phyloP scores from a whole-genome alignment of 257 asterid species.

The Plantago ovata region DNA sequence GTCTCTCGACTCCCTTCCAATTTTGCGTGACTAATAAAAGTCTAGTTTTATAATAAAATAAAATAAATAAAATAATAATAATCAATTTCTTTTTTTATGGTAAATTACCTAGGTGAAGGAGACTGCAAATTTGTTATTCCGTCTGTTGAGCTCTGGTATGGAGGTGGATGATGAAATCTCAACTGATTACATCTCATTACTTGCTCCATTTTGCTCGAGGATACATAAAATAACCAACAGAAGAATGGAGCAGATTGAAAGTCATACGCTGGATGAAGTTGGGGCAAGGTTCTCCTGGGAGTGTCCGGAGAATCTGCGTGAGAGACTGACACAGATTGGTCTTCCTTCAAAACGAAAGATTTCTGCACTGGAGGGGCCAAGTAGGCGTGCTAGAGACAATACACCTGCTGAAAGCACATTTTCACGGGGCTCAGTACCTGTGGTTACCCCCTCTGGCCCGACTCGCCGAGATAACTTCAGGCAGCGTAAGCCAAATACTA shows the following conservation, averaged over 20 bases:
- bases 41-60: too few relatives aligned
- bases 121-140: slow-evolving; percentile 42
- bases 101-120: slow-evolving; percentile 54
- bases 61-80: too few relatives aligned
- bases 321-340: slow-evolving; percentile 63
- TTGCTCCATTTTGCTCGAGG: slow-evolving; percentile 45
- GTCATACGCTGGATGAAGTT: slow-evolving; percentile 43
- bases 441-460: slow-evolving; percentile 61
- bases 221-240: slow-evolving; percentile 43
- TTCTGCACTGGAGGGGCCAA: slow-evolving; percentile 65
- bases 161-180: slow-evolving; percentile 41
- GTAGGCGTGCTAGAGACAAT: slow-evolving; percentile 63
- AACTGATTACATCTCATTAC: slow-evolving; percentile 29
- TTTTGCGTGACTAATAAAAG: too few relatives aligned
- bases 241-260: slow-evolving; percentile 49
- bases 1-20: too few relatives aligned
- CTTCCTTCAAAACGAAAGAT: slow-evolving; percentile 60
- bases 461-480: slow-evolving; percentile 89
- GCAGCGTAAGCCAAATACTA: slow-evolving; percentile 96
- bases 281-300: slow-evolving; percentile 80
- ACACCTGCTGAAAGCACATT: slow-evolving; percentile 52
- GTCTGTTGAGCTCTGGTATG: slow-evolving; percentile 46
- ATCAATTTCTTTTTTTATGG: slow-evolving; percentile 15
- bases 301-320: slow-evolving; percentile 87
- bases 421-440: slow-evolving; percentile 63